phyloP scores from a whole-genome alignment of 805 yeast species.

The Priceomyces fermenticarens region DNA sequence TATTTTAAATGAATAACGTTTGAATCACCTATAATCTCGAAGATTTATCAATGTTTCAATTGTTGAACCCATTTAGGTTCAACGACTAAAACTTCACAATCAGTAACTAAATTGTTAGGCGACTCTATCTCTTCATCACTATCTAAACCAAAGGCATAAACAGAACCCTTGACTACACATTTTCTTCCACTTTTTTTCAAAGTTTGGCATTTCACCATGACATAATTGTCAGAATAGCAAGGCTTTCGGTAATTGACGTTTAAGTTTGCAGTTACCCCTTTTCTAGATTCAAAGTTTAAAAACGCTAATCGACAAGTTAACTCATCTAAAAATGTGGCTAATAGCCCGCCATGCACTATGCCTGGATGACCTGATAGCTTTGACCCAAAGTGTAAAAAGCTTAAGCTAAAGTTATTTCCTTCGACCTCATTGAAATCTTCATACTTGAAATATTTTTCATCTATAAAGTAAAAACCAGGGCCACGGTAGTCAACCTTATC shows the following conservation, averaged over 20 bases:
- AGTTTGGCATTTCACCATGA: constrained; percentile 33
- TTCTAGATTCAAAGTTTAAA: constrained; percentile 35
- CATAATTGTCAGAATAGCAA: constrained; percentile 26
- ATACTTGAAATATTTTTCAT: constrained; percentile 24
- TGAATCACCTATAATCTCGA: no score
- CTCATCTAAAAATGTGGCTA: constrained; percentile 43
- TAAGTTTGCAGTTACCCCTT: constrained; percentile 44
- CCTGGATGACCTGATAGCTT: constrained; percentile 38
- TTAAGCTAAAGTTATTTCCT: constrained; percentile 28
- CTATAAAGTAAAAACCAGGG: constrained; percentile 30
- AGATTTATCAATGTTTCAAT: constrained; percentile 11
- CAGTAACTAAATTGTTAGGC: constrained; percentile 25
- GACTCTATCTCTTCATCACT: constrained; percentile 17
- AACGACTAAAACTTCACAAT: constrained; percentile 38
- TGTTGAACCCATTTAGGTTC: constrained; percentile 41
- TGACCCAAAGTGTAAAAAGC: constrained; percentile 39
- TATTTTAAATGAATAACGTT: not conserved
- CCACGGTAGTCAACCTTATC: constrained; percentile 34
- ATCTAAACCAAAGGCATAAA: constrained; percentile 22
- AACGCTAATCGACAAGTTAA: constrained; percentile 42
- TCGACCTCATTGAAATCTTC: constrained; percentile 20
- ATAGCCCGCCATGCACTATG: constrained; percentile 43
- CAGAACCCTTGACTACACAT: constrained; percentile 36
- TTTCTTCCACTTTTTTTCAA: constrained; percentile 35
- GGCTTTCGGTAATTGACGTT: constrained; percentile 39